These are phyloP conservation scores for Ganoderma meredithae DNA, from an alignment of 1,284 basidiomycete genomes.

Conservation along the genomic window DNA sequence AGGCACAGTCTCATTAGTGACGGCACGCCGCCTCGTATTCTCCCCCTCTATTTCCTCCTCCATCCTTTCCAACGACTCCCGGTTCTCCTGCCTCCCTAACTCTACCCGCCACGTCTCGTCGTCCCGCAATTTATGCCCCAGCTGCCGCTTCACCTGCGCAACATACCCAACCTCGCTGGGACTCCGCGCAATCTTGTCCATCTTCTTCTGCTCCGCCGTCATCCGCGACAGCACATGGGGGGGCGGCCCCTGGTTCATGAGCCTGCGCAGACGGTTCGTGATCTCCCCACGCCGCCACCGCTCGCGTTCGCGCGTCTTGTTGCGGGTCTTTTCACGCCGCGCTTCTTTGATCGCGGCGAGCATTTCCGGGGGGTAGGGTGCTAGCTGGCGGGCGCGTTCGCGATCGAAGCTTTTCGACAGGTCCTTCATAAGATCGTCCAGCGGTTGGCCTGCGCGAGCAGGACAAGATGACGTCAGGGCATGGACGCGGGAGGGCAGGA, in stretches of 20 bases:
- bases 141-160: constrained; percentile 54
- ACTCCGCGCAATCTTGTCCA: constrained; percentile 56
- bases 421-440: constrained; percentile 33
- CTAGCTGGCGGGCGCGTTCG: constrained; percentile 50
- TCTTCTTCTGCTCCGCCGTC: constrained; percentile 50
- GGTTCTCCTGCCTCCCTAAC: constrained; percentile 47
- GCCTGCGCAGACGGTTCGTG: constrained; percentile 51
- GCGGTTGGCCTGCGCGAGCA: constrained; percentile 6
- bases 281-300: constrained; percentile 70
- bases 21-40: constrained; percentile 32
- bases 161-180: constrained; percentile 72
- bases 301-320: constrained; percentile 65
- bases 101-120: constrained; percentile 54
- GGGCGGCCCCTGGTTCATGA: constrained; percentile 63
- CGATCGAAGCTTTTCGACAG: constrained; percentile 46
- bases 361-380: constrained; percentile 56
- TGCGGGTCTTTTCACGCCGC: constrained; percentile 61
- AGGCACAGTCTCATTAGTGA: background rate
- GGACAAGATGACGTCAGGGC: background rate
- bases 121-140: constrained; percentile 58
- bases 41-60: constrained; percentile 45
- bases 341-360: constrained; percentile 59
- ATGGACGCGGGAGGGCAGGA: background rate
- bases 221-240: constrained; percentile 63
- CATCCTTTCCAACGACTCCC: constrained; percentile 46